Evolutionary conservation across 2,329 filamentous ascomycete species (phyloP).

Genomic region (Scleromitrula shiraiana): DNA sequence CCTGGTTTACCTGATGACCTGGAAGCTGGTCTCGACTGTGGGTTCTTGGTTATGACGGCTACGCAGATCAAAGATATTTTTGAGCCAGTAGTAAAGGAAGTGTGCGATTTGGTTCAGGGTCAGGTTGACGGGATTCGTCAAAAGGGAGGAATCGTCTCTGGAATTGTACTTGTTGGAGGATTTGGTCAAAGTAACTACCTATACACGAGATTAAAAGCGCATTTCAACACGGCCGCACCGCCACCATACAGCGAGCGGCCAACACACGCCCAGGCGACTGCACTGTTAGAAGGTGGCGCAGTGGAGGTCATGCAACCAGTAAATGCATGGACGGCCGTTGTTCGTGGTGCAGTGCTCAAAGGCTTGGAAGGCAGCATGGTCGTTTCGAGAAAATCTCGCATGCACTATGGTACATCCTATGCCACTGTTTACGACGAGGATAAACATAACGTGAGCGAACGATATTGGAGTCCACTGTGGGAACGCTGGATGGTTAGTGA

Average conservation of each 20-base stretch:
- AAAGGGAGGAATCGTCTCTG: constrained; percentile 55
- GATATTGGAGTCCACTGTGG: constrained; percentile 75
- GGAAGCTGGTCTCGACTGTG: constrained; percentile 64
- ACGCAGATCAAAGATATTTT: constrained; percentile 66
- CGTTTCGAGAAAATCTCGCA: constrained; percentile 62
- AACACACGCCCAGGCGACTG: constrained; percentile 49
- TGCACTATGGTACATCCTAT: constrained; percentile 69
- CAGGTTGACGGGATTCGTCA: constrained; percentile 56
- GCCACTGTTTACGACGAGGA: constrained; percentile 72
- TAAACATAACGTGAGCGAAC: constrained; percentile 63
- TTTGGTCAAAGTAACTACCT: constrained; percentile 75
- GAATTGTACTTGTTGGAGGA: constrained; percentile 75
- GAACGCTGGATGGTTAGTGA: constrained; percentile 78
- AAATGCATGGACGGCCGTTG: constrained; percentile 75
- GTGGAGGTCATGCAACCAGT: constrained; percentile 77
- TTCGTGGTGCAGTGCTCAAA: constrained; percentile 66
- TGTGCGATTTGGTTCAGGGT: constrained; percentile 59
- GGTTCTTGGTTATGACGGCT: constrained; percentile 65
- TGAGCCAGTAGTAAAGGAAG: constrained; percentile 64
- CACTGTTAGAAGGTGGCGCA: constrained; percentile 43
- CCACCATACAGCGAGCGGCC: constrained; percentile 59
- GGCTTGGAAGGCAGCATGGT: constrained; percentile 75
- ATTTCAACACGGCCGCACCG: constrained; percentile 49
- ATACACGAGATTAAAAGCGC: constrained; percentile 60
- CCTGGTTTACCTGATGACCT: constrained; percentile 71